A percentile compares a stretch with the other conserved stretches of the same genome.
Evolutionary conservation across 2,329 filamentous ascomycete genomes (phyloP).

Genomic region (Ophiostoma triangulosporum): DNA sequence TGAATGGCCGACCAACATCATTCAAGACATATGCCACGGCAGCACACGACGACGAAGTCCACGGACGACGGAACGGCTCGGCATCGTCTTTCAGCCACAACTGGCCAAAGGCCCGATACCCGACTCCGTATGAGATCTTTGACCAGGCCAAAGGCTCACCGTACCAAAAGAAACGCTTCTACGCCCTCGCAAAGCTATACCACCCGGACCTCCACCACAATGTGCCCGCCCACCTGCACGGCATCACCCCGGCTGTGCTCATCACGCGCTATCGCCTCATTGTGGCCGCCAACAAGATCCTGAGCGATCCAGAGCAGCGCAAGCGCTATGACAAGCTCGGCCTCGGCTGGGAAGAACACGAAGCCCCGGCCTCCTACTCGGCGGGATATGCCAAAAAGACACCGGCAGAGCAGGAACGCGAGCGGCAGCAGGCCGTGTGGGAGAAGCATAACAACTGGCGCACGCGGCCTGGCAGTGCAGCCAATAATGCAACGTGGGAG

Average conservation of each 20-base stretch:
- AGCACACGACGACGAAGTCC: constrained; percentile 1
- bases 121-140: constrained; percentile 88
- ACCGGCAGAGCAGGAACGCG: constrained; percentile 13
- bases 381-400: constrained; percentile 31
- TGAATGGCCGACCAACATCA: no score
- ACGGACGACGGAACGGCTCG: neutral
- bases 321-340: constrained; percentile 72
- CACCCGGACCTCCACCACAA: constrained; percentile 60
- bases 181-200: constrained; percentile 88
- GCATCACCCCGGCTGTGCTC: constrained; percentile 45
- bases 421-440: neutral
- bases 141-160: constrained; percentile 39
- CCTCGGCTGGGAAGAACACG: constrained; percentile 55
- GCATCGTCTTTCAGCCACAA: neutral
- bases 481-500: constrained; percentile 86
- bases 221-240: constrained; percentile 21
- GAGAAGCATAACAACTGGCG: constrained; percentile 34
- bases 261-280: constrained; percentile 86
- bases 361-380: neutral
- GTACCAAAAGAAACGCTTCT: constrained; percentile 77
- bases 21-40: constrained; percentile 6
- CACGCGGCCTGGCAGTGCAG: constrained; percentile 31
- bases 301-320: constrained; percentile 68
- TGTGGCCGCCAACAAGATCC: constrained; percentile 74
- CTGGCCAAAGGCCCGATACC: constrained; percentile 38